Evolutionary conservation across 768 basidiomycete genomes (phyloP).

Genomic region (Russula virescens): DNA sequence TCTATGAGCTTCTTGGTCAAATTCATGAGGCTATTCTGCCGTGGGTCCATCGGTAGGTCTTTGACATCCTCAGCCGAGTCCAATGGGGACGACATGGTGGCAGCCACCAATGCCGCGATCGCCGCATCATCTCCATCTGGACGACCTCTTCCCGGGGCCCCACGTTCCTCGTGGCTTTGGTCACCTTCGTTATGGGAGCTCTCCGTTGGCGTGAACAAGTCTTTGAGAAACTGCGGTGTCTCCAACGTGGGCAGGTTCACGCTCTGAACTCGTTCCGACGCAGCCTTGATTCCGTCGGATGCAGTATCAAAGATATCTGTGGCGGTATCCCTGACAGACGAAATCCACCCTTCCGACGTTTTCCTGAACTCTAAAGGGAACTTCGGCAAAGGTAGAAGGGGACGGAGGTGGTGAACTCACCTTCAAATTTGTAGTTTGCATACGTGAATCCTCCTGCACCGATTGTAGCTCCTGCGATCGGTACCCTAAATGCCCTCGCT

Average conservation of each 20-base stretch:
- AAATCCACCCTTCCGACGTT: slow-evolving; percentile 61
- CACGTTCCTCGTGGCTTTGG: slow-evolving; percentile 33
- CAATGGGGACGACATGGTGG: slow-evolving; percentile 71
- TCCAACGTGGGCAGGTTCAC: slow-evolving; percentile 54
- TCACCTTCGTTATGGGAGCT: slow-evolving; percentile 27
- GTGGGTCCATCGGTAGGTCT: slow-evolving; percentile 37
- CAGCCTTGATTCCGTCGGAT: slow-evolving; percentile 57
- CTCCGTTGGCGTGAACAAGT: slow-evolving; percentile 40
- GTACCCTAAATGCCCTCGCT: slow-evolving; percentile 80
- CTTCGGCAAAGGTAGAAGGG: not conserved
- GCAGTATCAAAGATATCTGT: slow-evolving; percentile 69
- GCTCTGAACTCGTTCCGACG: slow-evolving; percentile 52
- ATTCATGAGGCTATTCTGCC: slow-evolving; percentile 84
- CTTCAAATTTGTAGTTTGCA: slow-evolving; percentile 96
- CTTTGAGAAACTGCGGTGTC: slow-evolving; percentile 63
- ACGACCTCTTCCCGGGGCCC: slow-evolving; percentile 37
- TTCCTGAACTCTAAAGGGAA: slow-evolving; percentile 56
- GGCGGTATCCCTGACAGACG: slow-evolving; percentile 59
- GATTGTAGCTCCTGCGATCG: slow-evolving; percentile 81
- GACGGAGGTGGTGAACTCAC: slow-evolving; percentile 39
- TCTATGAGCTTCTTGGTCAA: slow-evolving; percentile 94
- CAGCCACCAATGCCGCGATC: slow-evolving; percentile 70
- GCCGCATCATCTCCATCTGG: slow-evolving; percentile 52
- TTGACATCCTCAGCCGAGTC: slow-evolving; percentile 41
- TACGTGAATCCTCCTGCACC: slow-evolving; percentile 91